Evolutionary conservation across 768 basidiomycete species (phyloP).

Genomic region (Crassisporium funariophilum): DNA sequence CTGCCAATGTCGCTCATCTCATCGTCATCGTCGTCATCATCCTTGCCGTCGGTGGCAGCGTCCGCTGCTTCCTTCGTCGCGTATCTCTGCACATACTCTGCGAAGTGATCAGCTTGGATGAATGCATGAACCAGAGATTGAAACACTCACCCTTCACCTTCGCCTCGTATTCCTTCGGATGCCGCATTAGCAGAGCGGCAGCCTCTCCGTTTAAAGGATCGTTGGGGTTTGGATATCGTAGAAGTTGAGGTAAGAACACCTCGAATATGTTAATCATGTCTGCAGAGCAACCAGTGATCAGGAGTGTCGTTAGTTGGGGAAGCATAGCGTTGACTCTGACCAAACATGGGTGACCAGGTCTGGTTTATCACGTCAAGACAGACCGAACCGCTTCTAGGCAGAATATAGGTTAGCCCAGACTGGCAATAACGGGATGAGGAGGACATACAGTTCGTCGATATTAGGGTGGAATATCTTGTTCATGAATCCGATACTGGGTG

Average conservation of each 20-base stretch:
- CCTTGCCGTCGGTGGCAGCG: constrained; percentile 63
- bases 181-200: constrained; percentile 94
- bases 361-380: constrained; percentile 99
- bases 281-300: constrained; percentile 28
- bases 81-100: constrained; percentile 94
- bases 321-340: constrained; percentile 46
- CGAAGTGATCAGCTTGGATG: not conserved
- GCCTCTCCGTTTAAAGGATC: constrained; percentile 99
- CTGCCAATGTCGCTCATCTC: constrained; percentile 89
- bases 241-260: constrained; percentile 93
- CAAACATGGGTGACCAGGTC: constrained; percentile 99
- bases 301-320: constrained; percentile 1
- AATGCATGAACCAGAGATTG: not conserved
- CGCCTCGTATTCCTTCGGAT: constrained; percentile 92
- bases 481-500: constrained; percentile 99
- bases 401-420: constrained; percentile 3
- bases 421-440: constrained; percentile 3
- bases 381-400: constrained; percentile 87
- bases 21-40: constrained; percentile 75
- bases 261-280: constrained; percentile 99
- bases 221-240: constrained; percentile 97
- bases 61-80: constrained; percentile 92
- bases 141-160: constrained; percentile 81
- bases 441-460: constrained; percentile 94
- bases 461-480: constrained; percentile 99